Evolutionary conservation across 331 rosid species (phyloP).

Genomic region (Stylosanthes scabra): DNA sequence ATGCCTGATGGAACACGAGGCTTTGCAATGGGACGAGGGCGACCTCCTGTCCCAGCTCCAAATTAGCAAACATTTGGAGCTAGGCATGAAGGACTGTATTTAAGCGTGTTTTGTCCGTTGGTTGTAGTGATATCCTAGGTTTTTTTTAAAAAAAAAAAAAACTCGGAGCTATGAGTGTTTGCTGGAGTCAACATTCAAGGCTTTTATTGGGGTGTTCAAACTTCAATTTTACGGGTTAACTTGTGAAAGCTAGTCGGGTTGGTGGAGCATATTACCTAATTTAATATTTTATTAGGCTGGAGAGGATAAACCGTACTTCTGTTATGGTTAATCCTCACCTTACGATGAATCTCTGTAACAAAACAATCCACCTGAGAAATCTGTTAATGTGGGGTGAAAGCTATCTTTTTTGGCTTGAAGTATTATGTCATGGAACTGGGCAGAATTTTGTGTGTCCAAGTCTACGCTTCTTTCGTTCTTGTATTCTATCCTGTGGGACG

Average conservation of each 20-base stretch:
- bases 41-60: slow-evolving; percentile 58
- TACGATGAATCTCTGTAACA: slow-evolving; percentile 31
- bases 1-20: slow-evolving; percentile 99
- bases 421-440: too few relatives aligned
- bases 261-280: slow-evolving; percentile 23
- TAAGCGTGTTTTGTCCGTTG: slow-evolving; percentile 28
- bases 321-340: slow-evolving; percentile 35
- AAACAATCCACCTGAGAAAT: slow-evolving; percentile 13
- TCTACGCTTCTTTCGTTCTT: too few relatives aligned
- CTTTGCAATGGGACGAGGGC: slow-evolving; percentile 93
- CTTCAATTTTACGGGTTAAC: slow-evolving; percentile 12
- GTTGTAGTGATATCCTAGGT: slow-evolving; percentile 21
- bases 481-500: too few relatives aligned
- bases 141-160: slow-evolving; percentile 19
- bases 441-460: too few relatives aligned
- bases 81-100: slow-evolving; percentile 31
- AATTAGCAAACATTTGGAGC: slow-evolving; percentile 41
- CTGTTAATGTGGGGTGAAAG: slow-evolving; percentile 24
- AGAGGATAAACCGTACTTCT: slow-evolving; percentile 23
- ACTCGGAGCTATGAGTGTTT: slow-evolving; percentile 10
- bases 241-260: slow-evolving; percentile 21
- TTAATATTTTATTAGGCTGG: slow-evolving; percentile 24
- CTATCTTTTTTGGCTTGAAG: not conserved
- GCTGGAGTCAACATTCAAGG: slow-evolving; percentile 32
- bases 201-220: slow-evolving; percentile 34